Evolutionary conservation across 1,284 basidiomycete species (phyloP), one percentile per base, ranked within the genome.

Genomic region (Mycosarcoma mackinlayi): DNA sequence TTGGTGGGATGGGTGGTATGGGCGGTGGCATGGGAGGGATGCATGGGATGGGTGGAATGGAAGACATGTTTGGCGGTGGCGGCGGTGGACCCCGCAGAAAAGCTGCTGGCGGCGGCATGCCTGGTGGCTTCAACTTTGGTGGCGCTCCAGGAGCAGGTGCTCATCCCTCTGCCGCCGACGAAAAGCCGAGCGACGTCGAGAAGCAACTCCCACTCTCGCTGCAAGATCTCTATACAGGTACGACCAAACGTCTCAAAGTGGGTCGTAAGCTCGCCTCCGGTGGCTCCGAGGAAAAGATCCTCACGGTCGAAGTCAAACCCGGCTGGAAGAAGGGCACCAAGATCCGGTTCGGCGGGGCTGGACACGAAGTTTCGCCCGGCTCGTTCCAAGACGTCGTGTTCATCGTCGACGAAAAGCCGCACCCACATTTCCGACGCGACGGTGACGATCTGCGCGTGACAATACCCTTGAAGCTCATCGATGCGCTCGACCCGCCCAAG

Each of bases 241-340:
- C 90, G 2, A 90, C 89, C 25, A 98, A 98, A 84, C 91, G 89
- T 73, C 88, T 98, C 61, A 95, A 94, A 84, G 88, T 98, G 59
- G 89, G 90, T 4, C 88, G 94, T 51, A 88, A 88, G 73, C 84
- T 91, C 53, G 83, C 89, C 24, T 86, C 87, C 56, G 93, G 94
- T 1, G 84, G 85, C 13, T 89, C 88, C 13, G 93, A 96, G 83
- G 92, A 95, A 71, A 96, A 94, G 84, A 89, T 94, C 8, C 88
- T 96, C 28, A 72, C 71, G 0, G 71, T 82, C 30, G 77, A 81
- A 24, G 78, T 82, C 37, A 81, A 81, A 57, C 78, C 77, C 1
- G 80, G 80, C 18, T 82, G 80, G 80, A 82, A 81, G 56, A 76
- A 78, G 48, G 80, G 80, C 18, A 82, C 80, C 46, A 82, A 82